A percentile compares a stretch with the other conserved stretches of the same genome.
These are phyloP conservation scores for Irpex sp. DNA, from an alignment of 1,284 basidiomycete genomes.

Conservation along the genomic window DNA sequence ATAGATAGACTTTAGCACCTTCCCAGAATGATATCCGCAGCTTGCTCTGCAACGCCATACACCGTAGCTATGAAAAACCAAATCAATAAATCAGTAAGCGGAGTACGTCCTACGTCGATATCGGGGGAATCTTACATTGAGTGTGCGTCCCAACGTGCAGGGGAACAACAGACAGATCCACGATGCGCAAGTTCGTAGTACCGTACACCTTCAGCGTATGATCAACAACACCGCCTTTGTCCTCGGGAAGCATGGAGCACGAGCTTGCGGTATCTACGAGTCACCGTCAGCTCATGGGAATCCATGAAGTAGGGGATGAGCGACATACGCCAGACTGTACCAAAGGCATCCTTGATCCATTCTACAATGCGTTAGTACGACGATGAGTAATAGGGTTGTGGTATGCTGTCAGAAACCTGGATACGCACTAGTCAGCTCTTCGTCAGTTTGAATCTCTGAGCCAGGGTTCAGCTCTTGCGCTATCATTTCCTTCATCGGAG, in stretches of 20 bases:
- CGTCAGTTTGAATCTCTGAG: constrained; percentile 20
- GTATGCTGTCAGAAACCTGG: too few species aligned
- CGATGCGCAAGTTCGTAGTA: constrained; percentile 31
- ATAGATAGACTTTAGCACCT: background rate
- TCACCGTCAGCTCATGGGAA: too few species aligned
- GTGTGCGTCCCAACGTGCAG: constrained; percentile 26
- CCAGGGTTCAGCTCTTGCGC: constrained; percentile 35
- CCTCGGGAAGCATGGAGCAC: constrained; percentile 26
- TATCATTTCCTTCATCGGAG: constrained; percentile 14
- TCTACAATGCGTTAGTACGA: constrained; percentile 10
- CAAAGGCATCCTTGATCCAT: constrained; percentile 20
- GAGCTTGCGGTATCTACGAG: constrained; percentile 24
- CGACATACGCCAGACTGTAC: constrained; percentile 25
- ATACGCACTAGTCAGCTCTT: constrained; percentile 16
- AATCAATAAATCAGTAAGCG: background rate
- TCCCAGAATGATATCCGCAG: constrained; percentile 27
- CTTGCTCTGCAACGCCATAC: constrained; percentile 27
- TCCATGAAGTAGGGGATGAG: too few species aligned
- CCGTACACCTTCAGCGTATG: constrained; percentile 29
- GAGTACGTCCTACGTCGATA: background rate
- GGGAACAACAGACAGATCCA: constrained; percentile 28
- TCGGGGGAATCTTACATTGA: constrained; percentile 16
- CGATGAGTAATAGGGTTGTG: background rate
- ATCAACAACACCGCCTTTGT: constrained; percentile 25
- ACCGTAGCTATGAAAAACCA: constrained; percentile 17